These are phyloP conservation scores for Fraxinus dipetala DNA, from an alignment of 305 asterid species.

Conservation along the genomic window DNA sequence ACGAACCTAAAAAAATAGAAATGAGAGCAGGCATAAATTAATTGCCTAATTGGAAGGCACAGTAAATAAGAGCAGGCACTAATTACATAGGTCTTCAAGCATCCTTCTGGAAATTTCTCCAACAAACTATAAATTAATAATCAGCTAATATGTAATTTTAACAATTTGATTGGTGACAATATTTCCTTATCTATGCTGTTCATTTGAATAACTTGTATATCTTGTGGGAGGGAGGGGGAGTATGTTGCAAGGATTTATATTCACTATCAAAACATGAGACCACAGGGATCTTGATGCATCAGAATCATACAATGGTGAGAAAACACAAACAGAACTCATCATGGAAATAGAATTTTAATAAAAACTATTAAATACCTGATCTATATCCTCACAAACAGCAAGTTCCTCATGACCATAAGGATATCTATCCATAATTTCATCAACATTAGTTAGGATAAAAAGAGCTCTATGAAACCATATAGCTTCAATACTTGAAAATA, in stretches of 20 bases:
- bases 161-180: neutral
- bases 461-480: slow-evolving; percentile 3
- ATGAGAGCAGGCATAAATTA: neutral
- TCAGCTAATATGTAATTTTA: neutral
- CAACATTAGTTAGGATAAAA: slow-evolving; percentile 26
- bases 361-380: slow-evolving; percentile 60
- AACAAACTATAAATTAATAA: neutral
- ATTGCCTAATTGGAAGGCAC: neutral
- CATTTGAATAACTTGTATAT: neutral
- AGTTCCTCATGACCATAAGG: slow-evolving; percentile 99
- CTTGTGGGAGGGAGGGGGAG: neutral
- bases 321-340: neutral
- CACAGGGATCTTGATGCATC: neutral
- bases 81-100: slow-evolving; percentile 7
- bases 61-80: neutral
- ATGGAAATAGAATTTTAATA: neutral
- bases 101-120: slow-evolving; percentile 1
- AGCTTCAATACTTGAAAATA: slow-evolving; percentile 11
- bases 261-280: neutral
- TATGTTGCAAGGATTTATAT: neutral
- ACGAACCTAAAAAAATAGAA: slow-evolving; percentile 58
- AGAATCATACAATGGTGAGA: neutral
- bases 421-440: slow-evolving; percentile 45
- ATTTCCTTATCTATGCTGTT: neutral
- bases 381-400: slow-evolving; percentile 84